phyloP scores from a whole-genome alignment of 2,329 filamentous ascomycete genomes.

The Paecilomyces sp. region DNA sequence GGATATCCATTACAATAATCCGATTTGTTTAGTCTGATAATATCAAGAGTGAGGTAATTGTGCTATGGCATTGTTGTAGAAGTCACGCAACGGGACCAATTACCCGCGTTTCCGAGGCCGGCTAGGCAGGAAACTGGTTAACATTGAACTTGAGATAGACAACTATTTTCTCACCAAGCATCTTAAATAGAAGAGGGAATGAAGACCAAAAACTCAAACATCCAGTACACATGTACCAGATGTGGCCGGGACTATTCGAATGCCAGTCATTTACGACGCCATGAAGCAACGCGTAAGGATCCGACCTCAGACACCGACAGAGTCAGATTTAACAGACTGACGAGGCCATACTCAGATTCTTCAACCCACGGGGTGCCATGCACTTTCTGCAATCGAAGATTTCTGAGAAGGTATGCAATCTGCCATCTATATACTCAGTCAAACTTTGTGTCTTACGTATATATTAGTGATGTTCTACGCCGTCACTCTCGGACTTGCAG shows the following conservation, averaged over 20 bases:
- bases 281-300: background rate
- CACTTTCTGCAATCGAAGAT: background rate
- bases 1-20: too few species aligned
- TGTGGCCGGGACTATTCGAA: background rate
- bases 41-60: too few species aligned
- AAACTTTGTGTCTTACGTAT: background rate
- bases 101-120: background rate
- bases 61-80: too few species aligned
- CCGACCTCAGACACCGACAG: background rate
- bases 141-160: background rate
- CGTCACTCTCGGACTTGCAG: background rate
- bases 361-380: background rate
- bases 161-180: background rate
- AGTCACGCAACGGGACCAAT: background rate
- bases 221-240: background rate
- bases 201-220: background rate
- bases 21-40: too few species aligned
- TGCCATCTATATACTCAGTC: background rate
- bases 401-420: background rate
- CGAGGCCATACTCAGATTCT: background rate
- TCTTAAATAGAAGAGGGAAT: background rate
- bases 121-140: background rate
- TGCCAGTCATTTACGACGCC: background rate
- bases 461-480: background rate
- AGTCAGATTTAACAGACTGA: background rate